Base-by-base conservation (phyloP, 495 filamentous ascomycete genomes). In the Penicillium psychrofluorescens region DNA sequence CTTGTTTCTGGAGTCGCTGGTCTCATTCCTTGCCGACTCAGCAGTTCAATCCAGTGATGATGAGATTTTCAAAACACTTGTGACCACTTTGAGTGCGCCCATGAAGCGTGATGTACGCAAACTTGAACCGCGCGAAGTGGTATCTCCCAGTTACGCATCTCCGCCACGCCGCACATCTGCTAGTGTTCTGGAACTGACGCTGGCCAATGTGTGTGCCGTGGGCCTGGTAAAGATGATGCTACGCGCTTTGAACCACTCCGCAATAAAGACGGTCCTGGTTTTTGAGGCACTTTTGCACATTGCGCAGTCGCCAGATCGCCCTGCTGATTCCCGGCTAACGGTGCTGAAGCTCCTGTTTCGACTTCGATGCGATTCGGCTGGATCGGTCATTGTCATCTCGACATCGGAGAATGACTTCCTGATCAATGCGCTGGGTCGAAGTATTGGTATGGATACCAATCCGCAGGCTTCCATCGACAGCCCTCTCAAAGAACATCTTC, bases 301-400 rank as follows among this genome's bases (percentile, higher is more conserved):
- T 15, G 66, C 64, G 41, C 58, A 68, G 42, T 67, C 67, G 16
- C 40, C 55, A 7, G 61, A 65, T 29, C 60, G 69, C 11, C 58
- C 68, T 33, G 68, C 75, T 8, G 84, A 88, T 62, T 80, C 88
- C 36, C 84, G 88, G 9, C 66, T 96, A 16, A 84, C 81, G 8
- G 84, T 84, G 4, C 78, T 95, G 68, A 94, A 88, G 53, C 64
- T 95, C 36, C 70, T 97, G 7, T 90, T 92, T 55, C 80, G 91
- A 14, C 66, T 97, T 13, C 77, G 91, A 39, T 86, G 87, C 27
- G 86, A 95, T 57, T 85, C 80, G 29, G 77, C 81, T 11, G 75
- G 88, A 37, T 76, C 78, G 30, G 74, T 96, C 4, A 83, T 81
- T 35, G 64, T 95, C 27, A 74, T 79, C 2, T 61, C 75, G 7